phyloP scores from a whole-genome alignment of 768 basidiomycete species.

The Tylopilus sp. region DNA sequence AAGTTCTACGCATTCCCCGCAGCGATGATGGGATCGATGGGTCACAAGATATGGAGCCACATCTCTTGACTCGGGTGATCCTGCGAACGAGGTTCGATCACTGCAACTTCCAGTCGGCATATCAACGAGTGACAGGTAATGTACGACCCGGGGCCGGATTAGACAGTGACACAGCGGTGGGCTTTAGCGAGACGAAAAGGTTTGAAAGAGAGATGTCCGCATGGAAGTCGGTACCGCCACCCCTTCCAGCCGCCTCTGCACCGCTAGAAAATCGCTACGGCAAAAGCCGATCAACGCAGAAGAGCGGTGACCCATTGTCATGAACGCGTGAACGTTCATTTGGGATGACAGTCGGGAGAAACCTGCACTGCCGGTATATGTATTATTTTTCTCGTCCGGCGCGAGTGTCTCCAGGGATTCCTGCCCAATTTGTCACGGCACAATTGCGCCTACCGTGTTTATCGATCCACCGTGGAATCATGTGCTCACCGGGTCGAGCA shows the following conservation, averaged over 20 bases:
- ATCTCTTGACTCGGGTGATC: background rate
- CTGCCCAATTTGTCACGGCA: background rate
- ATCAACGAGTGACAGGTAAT: background rate
- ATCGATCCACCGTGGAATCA: background rate
- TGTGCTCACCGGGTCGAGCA: background rate
- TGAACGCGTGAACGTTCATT: background rate
- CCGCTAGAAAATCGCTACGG: background rate
- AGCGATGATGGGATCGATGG: constrained; percentile 3
- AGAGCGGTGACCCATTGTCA: background rate
- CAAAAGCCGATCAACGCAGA: background rate
- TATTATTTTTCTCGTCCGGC: background rate
- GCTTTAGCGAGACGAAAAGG: background rate
- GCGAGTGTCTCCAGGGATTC: background rate
- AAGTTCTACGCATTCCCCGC: background rate
- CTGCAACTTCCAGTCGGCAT: background rate
- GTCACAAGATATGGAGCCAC: background rate
- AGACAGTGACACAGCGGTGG: background rate
- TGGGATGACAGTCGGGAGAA: constrained; percentile 8
- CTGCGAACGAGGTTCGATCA: background rate
- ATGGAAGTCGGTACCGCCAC: background rate
- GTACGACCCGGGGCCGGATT: background rate
- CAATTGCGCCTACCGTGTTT: background rate
- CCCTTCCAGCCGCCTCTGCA: background rate
- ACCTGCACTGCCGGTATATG: background rate
- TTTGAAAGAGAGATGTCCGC: background rate